phyloP scores from a whole-genome alignment of 2,329 filamentous ascomycete species.

The Pseudomassariella vexata region DNA sequence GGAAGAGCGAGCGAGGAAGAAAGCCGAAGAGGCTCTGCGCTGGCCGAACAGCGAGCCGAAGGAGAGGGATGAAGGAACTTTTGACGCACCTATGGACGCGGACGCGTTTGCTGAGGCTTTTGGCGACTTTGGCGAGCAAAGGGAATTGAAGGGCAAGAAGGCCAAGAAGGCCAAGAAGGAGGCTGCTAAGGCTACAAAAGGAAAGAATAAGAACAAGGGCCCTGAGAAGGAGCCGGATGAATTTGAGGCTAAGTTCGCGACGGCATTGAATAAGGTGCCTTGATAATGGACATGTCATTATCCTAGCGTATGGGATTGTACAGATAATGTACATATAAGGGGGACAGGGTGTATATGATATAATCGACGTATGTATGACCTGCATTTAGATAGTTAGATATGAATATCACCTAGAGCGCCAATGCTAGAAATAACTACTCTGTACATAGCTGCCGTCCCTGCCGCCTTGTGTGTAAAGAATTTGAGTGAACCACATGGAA shows the following conservation, averaged over 20 bases:
- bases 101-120: not conserved
- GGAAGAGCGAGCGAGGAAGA: not conserved
- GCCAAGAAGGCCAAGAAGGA: conserved; percentile 2
- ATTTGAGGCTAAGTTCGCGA: conserved; percentile 3
- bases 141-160: conserved; percentile 2
- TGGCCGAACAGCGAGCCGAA: not conserved
- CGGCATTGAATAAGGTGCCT: not conserved
- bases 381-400: conserved; percentile 1
- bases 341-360: too few species aligned
- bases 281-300: too few species aligned
- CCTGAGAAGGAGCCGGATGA: not conserved
- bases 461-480: too few species aligned
- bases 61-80: not conserved
- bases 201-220: not conserved
- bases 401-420: not conserved
- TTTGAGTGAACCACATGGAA: too few species aligned
- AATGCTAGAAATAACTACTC: not conserved
- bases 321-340: not conserved
- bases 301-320: not conserved
- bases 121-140: not conserved
- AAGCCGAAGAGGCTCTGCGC: not conserved
- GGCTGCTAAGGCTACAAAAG: not conserved
- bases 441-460: too few species aligned
- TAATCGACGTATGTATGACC: too few species aligned
- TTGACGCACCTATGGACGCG: not conserved